phyloP scores from a whole-genome alignment of 2,329 filamentous ascomycete species.

The Sporothrix schenckii region DNA sequence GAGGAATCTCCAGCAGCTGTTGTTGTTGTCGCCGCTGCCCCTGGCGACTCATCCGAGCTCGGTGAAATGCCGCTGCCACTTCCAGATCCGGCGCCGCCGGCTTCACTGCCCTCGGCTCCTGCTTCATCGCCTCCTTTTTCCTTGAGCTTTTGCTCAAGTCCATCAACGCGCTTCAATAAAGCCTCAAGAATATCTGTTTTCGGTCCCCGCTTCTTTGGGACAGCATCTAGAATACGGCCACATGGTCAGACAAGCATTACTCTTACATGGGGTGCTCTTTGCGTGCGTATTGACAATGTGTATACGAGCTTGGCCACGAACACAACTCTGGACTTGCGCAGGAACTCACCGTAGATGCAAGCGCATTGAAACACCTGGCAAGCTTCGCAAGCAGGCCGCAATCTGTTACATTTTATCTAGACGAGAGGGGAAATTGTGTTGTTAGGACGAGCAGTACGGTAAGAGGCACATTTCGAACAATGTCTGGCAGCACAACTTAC shows the following conservation, averaged over 20 bases:
- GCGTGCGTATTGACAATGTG: neutral
- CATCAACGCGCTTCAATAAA: conserved; percentile 80
- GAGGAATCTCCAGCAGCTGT: neutral
- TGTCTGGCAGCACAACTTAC: conserved; percentile 51
- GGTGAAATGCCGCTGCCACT: conserved; percentile 37
- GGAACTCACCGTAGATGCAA: conserved; percentile 77
- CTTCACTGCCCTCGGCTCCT: conserved; percentile 34
- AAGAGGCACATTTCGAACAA: neutral
- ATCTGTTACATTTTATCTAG: conserved; percentile 89
- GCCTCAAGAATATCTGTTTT: conserved; percentile 90
- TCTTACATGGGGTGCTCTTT: neutral
- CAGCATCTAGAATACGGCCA: conserved; percentile 65
- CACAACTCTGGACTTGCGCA: neutral
- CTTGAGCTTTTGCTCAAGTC: conserved; percentile 77
- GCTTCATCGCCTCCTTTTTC: conserved; percentile 47
- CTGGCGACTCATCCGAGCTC: neutral
- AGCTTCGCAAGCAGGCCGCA: conserved; percentile 82
- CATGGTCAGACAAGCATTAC: neutral
- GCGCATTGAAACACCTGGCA: conserved; percentile 87
- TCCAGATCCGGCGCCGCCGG: conserved; percentile 35
- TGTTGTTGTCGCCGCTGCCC: neutral
- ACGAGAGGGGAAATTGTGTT: neutral
- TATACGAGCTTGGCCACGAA: neutral
- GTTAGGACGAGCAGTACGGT: neutral
- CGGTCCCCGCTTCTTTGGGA: conserved; percentile 85